Conservation (phyloP, 176 grass and related monocot genomes). For the Thinopyrum elongatum region DNA sequence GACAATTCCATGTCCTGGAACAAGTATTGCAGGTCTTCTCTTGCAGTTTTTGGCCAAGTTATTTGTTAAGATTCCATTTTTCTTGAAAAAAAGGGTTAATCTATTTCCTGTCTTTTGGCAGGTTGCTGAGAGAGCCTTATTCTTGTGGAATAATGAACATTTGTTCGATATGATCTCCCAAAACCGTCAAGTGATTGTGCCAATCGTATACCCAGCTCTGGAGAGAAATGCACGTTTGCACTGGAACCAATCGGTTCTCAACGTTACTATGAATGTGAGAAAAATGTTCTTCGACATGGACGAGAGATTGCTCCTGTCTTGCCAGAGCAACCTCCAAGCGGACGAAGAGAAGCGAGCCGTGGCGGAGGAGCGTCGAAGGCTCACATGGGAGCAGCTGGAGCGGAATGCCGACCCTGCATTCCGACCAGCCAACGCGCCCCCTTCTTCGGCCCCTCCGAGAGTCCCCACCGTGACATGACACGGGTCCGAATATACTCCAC, state of each 20-base stretch:
- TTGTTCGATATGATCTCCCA: constrained; percentile 83
- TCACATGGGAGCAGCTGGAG: constrained; percentile 90
- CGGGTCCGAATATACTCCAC: constrained; percentile 20
- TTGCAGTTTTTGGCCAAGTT: neutral
- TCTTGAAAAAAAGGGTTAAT: neutral
- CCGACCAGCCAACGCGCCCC: constrained; percentile 46
- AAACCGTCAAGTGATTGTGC: constrained; percentile 84
- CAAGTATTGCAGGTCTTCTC: neutral
- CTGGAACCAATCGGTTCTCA: constrained; percentile 94
- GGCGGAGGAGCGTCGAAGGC: constrained; percentile 54
- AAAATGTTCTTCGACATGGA: constrained; percentile 97
- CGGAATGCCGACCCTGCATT: constrained; percentile 32
- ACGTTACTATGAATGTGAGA: constrained; percentile 76
- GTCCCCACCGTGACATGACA: constrained; percentile 60
- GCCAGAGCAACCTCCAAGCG: constrained; percentile 75
- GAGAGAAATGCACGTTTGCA: constrained; percentile 82
- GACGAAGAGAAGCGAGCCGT: constrained; percentile 65
- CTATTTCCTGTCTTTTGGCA: constrained; percentile 35
- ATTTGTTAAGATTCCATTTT: neutral
- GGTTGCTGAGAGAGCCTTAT: constrained; percentile 93
- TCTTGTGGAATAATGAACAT: constrained; percentile 98
- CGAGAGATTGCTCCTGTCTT: constrained; percentile 70
- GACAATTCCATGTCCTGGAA: neutral
- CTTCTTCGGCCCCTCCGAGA: constrained; percentile 44
- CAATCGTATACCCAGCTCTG: constrained; percentile 76